These are phyloP conservation scores for Lecanosticta acicola DNA, from an alignment of 2,329 filamentous ascomycete genomes.

Conservation along the genomic window DNA sequence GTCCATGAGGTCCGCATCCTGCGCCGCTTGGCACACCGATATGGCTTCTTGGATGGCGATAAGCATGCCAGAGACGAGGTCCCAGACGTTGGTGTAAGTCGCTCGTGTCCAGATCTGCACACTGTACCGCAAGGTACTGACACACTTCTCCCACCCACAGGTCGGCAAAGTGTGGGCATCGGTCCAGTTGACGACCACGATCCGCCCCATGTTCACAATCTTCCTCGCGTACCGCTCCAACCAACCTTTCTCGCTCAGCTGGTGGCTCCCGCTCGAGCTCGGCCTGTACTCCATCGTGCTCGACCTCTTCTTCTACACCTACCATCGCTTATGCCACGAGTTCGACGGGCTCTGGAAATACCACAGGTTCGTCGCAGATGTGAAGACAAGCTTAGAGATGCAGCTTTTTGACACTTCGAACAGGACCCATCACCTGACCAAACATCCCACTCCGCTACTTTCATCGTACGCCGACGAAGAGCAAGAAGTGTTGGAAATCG, in stretches of 20 bases:
- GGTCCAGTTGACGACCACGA: conserved; percentile 17
- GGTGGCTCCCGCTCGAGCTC: conserved; percentile 37
- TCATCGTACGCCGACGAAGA: conserved; percentile 40
- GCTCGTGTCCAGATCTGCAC: background rate
- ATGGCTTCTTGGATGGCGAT: conserved; percentile 42
- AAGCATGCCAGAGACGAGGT: conserved; percentile 40
- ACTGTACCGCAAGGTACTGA: background rate
- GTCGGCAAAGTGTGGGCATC: conserved; percentile 17
- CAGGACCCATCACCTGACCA: conserved; percentile 42
- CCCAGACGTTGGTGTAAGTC: conserved; percentile 31
- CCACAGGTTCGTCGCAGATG: conserved; percentile 37
- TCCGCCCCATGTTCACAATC: conserved; percentile 19
- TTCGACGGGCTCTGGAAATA: conserved; percentile 38
- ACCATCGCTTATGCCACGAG: conserved; percentile 42
- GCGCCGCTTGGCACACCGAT: conserved; percentile 34
- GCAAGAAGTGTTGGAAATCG: conserved; percentile 42
- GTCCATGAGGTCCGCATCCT: conserved; percentile 37
- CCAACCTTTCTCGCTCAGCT: conserved; percentile 23
- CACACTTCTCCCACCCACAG: background rate
- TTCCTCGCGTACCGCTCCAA: conserved; percentile 15
- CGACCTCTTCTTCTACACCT: conserved; percentile 45
- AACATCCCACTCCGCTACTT: conserved; percentile 42
- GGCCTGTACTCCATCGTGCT: conserved; percentile 40
- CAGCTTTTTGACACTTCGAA: too few species aligned
- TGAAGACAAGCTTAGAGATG: too few species aligned